phyloP scores from a whole-genome alignment of 1,139 yeast species.

The Candida albicans region DNA sequence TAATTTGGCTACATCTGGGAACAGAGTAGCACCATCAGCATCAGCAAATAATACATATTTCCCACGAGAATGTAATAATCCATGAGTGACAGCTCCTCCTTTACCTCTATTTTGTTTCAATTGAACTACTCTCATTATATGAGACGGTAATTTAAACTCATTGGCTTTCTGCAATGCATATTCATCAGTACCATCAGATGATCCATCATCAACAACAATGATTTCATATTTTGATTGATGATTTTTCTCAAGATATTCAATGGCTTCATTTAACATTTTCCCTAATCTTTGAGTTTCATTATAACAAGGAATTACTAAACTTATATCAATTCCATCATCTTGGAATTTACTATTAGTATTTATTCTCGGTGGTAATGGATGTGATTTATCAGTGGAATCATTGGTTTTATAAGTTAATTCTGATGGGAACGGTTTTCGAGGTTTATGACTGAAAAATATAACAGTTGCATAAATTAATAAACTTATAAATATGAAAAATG shows the following conservation, averaged over 20 bases:
- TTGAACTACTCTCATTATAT: slow-evolving; percentile 65
- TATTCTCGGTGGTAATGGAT: slow-evolving; percentile 32
- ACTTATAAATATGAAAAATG: slow-evolving; percentile 13
- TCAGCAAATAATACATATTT: slow-evolving; percentile 82
- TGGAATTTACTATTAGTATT: slow-evolving; percentile 20
- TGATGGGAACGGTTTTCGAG: slow-evolving; percentile 52
- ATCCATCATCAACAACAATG: slow-evolving; percentile 88
- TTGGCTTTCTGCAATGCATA: slow-evolving; percentile 70
- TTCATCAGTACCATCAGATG: slow-evolving; percentile 74
- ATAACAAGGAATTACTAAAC: slow-evolving; percentile 88
- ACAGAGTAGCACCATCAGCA: slow-evolving; percentile 95
- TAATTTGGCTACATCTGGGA: slow-evolving; percentile 64
- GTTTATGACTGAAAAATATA: slow-evolving; percentile 58
- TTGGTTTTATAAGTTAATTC: slow-evolving; percentile 54
- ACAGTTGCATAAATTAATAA: slow-evolving; percentile 40
- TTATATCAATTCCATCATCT: slow-evolving; percentile 45
- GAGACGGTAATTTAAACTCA: slow-evolving; percentile 51
- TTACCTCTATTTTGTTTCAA: slow-evolving; percentile 82
- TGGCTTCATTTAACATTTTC: slow-evolving; percentile 75
- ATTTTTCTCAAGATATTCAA: slow-evolving; percentile 49
- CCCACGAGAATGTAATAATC: slow-evolving; percentile 77
- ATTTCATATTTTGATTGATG: slow-evolving; percentile 61
- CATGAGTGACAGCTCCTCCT: slow-evolving; percentile 98
- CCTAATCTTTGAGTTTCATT: slow-evolving; percentile 78
- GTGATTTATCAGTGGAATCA: slow-evolving; percentile 19